A percentile compares a stretch with the other conserved stretches of the same genome.
Evolutionary conservation across 345 rosid genomes (phyloP).

Genomic region (Pseudoturritis turrita): DNA sequence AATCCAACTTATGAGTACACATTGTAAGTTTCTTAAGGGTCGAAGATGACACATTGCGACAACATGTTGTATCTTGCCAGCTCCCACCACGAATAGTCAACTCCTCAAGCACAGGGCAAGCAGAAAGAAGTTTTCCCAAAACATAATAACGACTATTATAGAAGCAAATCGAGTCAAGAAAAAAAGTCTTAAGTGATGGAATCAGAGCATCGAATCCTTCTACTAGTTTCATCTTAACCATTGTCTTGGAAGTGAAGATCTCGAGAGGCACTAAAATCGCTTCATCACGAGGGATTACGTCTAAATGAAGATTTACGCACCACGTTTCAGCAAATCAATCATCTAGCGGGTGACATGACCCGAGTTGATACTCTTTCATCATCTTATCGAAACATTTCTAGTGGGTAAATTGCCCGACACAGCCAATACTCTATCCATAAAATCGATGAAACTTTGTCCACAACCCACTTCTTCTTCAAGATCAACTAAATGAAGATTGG

Average conservation of each 20-base stretch:
- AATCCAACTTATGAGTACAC: background rate
- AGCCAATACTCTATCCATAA: background rate
- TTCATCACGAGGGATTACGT: background rate
- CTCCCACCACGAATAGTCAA: background rate
- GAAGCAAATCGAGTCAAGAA: background rate
- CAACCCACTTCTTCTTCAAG: background rate
- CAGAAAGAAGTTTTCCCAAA: background rate
- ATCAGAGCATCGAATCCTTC: background rate
- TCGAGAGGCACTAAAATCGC: background rate
- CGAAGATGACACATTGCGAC: background rate
- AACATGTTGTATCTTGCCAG: background rate
- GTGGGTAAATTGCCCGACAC: background rate
- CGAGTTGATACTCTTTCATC: background rate
- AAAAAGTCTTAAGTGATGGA: background rate
- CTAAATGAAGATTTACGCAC: background rate
- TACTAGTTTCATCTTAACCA: background rate
- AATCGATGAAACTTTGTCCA: background rate
- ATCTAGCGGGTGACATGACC: background rate
- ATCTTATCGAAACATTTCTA: background rate
- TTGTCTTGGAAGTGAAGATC: background rate
- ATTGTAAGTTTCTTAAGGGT: background rate
- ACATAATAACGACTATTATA: background rate
- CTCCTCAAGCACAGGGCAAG: constrained; percentile 1
- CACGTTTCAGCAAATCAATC: background rate
- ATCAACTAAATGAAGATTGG: background rate